Evolutionary conservation across 176 grass and related monocot genomes (phyloP).

Genomic region (Oryza meridionalis): DNA sequence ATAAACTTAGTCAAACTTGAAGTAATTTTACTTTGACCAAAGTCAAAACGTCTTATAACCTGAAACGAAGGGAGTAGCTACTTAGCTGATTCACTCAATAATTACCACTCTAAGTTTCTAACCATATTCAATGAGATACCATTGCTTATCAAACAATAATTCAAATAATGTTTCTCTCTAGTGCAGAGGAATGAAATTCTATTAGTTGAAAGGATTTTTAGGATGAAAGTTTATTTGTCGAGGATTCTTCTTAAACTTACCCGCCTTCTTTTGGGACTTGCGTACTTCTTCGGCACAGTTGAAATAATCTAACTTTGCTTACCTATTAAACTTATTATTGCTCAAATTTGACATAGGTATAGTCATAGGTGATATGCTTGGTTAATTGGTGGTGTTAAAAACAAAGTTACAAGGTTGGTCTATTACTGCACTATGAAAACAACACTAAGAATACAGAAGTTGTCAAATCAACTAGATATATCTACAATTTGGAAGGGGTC

Average conservation of each 20-base stretch:
- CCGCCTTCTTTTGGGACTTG: background rate
- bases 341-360: background rate
- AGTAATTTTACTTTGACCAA: no score
- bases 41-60: no score
- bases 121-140: background rate
- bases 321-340: background rate
- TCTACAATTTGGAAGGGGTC: background rate
- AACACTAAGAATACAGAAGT: background rate
- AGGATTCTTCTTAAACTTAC: background rate
- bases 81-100: background rate
- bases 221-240: background rate
- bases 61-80: no score
- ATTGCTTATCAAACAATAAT: background rate
- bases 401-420: background rate
- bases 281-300: background rate
- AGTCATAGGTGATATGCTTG: background rate
- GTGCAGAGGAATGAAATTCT: background rate
- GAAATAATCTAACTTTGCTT: background rate
- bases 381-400: conserved; percentile 16
- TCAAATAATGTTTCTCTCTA: background rate
- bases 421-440: background rate
- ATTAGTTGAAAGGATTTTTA: background rate
- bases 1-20: no score
- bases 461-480: conserved; percentile 11
- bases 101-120: background rate